These are phyloP conservation scores for Aspergillus oerlinghausenensis DNA, from an alignment of 2,329 filamentous ascomycete species.

Conservation along the genomic window DNA sequence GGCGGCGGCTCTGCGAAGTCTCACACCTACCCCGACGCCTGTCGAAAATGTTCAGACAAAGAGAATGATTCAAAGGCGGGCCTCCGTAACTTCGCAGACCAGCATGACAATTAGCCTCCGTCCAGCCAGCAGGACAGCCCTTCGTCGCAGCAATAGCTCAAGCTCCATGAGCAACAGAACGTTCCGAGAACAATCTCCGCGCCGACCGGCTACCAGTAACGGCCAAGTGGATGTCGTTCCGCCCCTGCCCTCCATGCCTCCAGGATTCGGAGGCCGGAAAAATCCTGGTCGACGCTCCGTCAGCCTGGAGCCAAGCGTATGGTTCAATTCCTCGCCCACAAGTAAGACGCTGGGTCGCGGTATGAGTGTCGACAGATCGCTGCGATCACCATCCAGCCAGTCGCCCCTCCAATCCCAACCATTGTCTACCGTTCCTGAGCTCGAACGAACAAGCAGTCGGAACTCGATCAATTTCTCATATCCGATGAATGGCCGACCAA, in stretches of 20 bases:
- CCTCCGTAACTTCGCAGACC: slow-evolving; percentile 65
- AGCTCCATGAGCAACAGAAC: slow-evolving; percentile 85
- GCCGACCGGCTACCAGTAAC: slow-evolving; percentile 41
- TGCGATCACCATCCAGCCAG: slow-evolving; percentile 13
- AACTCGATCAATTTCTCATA: slow-evolving; percentile 48
- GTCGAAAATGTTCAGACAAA: slow-evolving; percentile 84
- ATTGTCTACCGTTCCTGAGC: slow-evolving; percentile 29
- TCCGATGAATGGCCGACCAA: slow-evolving; percentile 38
- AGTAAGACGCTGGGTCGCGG: slow-evolving; percentile 33
- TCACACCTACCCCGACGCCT: slow-evolving; percentile 71
- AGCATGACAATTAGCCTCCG: slow-evolving; percentile 44
- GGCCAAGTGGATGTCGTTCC: slow-evolving; percentile 52
- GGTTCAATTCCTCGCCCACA: slow-evolving; percentile 43
- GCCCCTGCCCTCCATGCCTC: slow-evolving; percentile 71
- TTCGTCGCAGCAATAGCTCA: slow-evolving; percentile 65
- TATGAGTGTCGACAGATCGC: slow-evolving; percentile 35
- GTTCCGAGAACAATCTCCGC: slow-evolving; percentile 72
- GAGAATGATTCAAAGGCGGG: slow-evolving; percentile 68
- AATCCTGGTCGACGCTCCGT: slow-evolving; percentile 40
- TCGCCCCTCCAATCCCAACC: slow-evolving; percentile 11
- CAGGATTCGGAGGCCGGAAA: slow-evolving; percentile 36
- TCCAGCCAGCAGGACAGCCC: slow-evolving; percentile 37
- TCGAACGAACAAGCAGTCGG: slow-evolving; percentile 38
- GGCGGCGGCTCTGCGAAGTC: slow-evolving; percentile 74
- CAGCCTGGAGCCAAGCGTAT: slow-evolving; percentile 49